Conservation (phyloP, 768 basidiomycete species). For the Tricholoma sp. region DNA sequence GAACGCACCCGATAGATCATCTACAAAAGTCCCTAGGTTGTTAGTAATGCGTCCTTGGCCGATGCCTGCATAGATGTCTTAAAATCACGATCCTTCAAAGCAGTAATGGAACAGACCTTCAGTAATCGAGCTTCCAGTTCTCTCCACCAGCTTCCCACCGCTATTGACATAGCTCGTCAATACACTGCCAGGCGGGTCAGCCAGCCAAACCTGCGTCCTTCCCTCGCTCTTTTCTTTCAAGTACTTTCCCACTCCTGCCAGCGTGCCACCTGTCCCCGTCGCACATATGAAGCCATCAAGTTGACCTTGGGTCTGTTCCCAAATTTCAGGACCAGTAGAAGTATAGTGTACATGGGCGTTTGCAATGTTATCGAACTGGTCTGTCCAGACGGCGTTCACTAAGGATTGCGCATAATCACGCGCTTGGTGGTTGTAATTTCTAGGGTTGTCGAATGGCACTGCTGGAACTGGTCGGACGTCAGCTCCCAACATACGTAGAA, state of each 20-base stretch:
- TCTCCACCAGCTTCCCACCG: conserved; percentile 72
- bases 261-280: conserved; percentile 94
- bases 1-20: conserved; percentile 76
- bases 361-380: conserved; percentile 97
- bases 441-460: conserved; percentile 91
- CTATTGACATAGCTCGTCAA: conserved; percentile 77
- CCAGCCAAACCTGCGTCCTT: conserved; percentile 86
- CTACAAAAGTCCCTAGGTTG: conserved; percentile 81
- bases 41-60: conserved; percentile 95
- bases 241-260: conserved; percentile 83
- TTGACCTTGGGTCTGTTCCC: conserved; percentile 77
- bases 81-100: not conserved
- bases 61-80: conserved; percentile 54
- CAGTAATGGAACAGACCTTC: conserved; percentile 55
- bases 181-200: conserved; percentile 96
- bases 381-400: conserved; percentile 89
- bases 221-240: conserved; percentile 79
- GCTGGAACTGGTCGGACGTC: conserved; percentile 96
- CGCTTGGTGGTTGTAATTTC: conserved; percentile 98
- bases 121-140: conserved; percentile 84
- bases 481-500: conserved; percentile 94
- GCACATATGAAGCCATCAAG: conserved; percentile 91
- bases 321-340: conserved; percentile 95
- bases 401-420: conserved; percentile 73
- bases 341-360: conserved; percentile 86